Evolutionary conservation across 129 eudicot genomes (phyloP), one percentile per base, ranked within the genome.

Genomic region (Rutidosis leptorrhynchoides): DNA sequence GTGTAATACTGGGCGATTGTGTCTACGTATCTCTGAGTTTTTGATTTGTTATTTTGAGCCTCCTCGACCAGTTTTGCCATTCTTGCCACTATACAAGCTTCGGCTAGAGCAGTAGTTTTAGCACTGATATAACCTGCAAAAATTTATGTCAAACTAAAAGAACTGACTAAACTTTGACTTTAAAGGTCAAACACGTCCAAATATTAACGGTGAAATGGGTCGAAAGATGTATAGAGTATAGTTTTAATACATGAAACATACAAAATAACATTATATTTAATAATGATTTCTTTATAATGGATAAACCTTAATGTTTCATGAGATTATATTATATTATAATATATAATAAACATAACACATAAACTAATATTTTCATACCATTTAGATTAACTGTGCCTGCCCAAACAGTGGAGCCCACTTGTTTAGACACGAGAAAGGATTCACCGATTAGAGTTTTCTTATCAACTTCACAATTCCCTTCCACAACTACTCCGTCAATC

Each of bases 41-140:
- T 81, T 4, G 98, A 85, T 74, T 85, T 93, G 14, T 83, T 86
- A 45, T 76, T 82, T 55, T 93, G 98, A 54, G 98, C 96, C 40
- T 88, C 98, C 77, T 92, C 98, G 5, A 92, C 98, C 64, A 92
- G 86, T 83, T 78, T 92, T 0, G 91, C 89, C 98, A 92, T 92
- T 68, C 79, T 85, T 40, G 98, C 85, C 59, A 92, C 96, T 35
- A 84, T 95, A 71, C 91, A 83, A 71, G 85, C 98, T 66, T 83
- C 89, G n/a, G 96, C 95, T 51, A 88, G 49, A 35, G 89, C 85
- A 7, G 89, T 92, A 42, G 96, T 88, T 42, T 76, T 83, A 33
- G 88, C 77, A 22, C 79, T 83, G 11, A 88, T 68, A 74, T 85
- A 92, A 21, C 98, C 98, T 92, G 71, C 7, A 72, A 52, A 30